Base-by-base conservation (phyloP, 345 rosid species). In the Camelina sativa region DNA sequence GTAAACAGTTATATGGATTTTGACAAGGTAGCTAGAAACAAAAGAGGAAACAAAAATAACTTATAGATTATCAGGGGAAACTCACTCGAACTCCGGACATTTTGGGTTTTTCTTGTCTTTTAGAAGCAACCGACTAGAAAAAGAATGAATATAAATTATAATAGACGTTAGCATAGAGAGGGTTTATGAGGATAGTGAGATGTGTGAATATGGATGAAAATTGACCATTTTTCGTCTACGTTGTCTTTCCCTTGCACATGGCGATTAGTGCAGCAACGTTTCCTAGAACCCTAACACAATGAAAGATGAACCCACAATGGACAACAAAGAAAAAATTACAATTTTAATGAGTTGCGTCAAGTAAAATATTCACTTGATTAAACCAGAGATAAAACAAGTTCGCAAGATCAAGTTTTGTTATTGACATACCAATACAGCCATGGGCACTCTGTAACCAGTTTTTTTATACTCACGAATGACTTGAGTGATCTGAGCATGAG, bases 401-500 rank as follows among this genome's bases (percentile, higher is more conserved):
- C 43, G 28, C 34, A 38, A 48, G 13, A 60, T 8, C 6, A 2
- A 20, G 28, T 25, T 25, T 28, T 28, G 4, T 28, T 28, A 20
- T 58, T 40, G 22, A 25, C 67, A 64, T 84, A 91, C 97, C 97
- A 94, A 80, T 56, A 94, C 88, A 44, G 97, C 86, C 98, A 94
- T 94, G 17, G 97, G 93, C 62, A 90, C 98, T 70, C 97, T 84
- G 78, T 94, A 94, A 35, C 89, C 73, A 80, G 98, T 91, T 80
- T 94, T 94, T 75, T 81, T 73, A 73, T 88, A 94, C 76, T 94
- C 98, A 25, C 87, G 87, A 55, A 94, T 82, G 65, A 88, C 93
- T 84, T 94, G 98, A 40, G 97, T 84, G 75, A 94, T 85, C 81
- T 94, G 97, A 59, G 97, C 85, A 79, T 94, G 98, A 4, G 97